Conservation (phyloP, 2,329 filamentous ascomycete species). For the Ophiostoma pallidulum region DNA sequence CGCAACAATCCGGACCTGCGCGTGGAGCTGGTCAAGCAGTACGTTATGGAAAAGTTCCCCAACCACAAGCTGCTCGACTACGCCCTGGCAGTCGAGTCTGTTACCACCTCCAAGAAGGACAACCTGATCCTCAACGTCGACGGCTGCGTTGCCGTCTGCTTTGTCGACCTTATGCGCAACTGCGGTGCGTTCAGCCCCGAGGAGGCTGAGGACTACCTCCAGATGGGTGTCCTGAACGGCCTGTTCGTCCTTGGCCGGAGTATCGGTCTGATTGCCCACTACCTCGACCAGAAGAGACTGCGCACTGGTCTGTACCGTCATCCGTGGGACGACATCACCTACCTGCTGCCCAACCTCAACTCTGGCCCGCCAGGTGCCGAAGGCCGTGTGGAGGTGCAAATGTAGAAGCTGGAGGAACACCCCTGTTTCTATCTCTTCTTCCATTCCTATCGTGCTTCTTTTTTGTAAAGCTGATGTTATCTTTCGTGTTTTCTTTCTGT, state of each 20-base stretch:
- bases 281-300: slow-evolving; percentile 98
- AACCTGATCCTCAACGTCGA: slow-evolving; percentile 99
- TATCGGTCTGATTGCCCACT: slow-evolving; percentile 99
- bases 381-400: slow-evolving; percentile 81
- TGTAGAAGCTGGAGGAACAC: slow-evolving; percentile 41
- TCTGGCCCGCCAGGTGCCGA: slow-evolving; percentile 63
- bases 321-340: slow-evolving; percentile 98
- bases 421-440: neutral
- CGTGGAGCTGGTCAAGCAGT: slow-evolving; percentile 99
- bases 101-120: slow-evolving; percentile 99
- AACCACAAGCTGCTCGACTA: slow-evolving; percentile 98
- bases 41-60: slow-evolving; percentile 94
- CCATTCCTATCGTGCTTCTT: neutral
- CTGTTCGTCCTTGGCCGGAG: slow-evolving; percentile 94
- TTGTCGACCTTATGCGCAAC: slow-evolving; percentile 94
- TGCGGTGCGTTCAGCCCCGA: slow-evolving; percentile 93
- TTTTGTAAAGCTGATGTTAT: neutral
- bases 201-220: slow-evolving; percentile 97
- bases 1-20: slow-evolving; percentile 99
- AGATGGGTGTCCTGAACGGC: slow-evolving; percentile 98
- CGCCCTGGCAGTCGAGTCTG: slow-evolving; percentile 91
- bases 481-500: neutral
- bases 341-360: slow-evolving; percentile 76
- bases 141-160: slow-evolving; percentile 96
- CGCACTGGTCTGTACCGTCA: slow-evolving; percentile 97